Base-by-base conservation (phyloP, 2,329 filamentous ascomycete species). In the Cladosporium sp. region DNA sequence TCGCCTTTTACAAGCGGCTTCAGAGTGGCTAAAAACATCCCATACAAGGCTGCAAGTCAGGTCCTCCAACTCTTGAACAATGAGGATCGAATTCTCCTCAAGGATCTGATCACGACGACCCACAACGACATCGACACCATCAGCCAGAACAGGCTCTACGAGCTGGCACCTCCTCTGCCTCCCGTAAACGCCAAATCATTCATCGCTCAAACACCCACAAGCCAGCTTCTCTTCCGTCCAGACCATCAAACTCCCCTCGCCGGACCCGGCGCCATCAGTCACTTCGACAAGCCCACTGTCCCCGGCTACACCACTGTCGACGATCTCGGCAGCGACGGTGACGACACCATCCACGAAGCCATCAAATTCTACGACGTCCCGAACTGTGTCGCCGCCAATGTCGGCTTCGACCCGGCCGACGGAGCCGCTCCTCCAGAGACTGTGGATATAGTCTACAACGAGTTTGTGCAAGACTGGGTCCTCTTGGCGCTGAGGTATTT, bases 281-380 rank as follows among this genome's bases (percentile, higher is more conserved):
- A 60, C 11, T 34, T 12, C 41, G 66, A 73, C 38, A 65, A 68
- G 47, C 71, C 73, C 10, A 65, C 68, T 28, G 82, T 85, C n/a
- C 89, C 88, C 0, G 95, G 95, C 1, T 98, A 98, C 80, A 97
- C 92, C 0, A 99, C 95, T 12, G 84, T 84, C 65, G 95, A 99
- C 74, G 94, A 96, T 73, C 86, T 88, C 5, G 92, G 93, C 59
- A 79, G 80, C 4, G 92, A 96, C 70, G 95, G 95, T 51, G 95
- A 99, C 75, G 95, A 99, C 75, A 96, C 94, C 0, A 78, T 96
- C 1, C 95, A 97, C 77, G 82, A 86, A 18, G 83, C 86, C 0
- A 88, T 98, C 69, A 82, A 85, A 36, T 93, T 91, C 75, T 94
- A 93, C 78, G 77, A 80, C 1, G 87, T 94, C 5, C 94, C 95